Conservation (phyloP, 225 moss, liverwort and hornwort genomes). For the Bryum argenteum region DNA sequence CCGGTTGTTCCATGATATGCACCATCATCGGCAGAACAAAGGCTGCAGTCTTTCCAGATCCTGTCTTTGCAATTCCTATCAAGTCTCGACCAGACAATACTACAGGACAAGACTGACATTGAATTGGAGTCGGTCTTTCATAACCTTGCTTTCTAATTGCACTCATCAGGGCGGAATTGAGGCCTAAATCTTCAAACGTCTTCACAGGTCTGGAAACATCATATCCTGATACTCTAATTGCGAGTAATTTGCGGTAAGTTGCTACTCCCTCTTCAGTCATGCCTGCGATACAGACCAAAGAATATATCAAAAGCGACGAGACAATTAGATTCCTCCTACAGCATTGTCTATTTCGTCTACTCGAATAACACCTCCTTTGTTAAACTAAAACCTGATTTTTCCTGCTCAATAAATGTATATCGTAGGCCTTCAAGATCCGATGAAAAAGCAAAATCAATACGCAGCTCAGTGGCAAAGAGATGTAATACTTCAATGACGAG, state of each 20-base stretch:
- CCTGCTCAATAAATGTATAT: background rate
- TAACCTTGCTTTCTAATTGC: conserved; percentile 92
- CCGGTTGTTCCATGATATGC: conserved; percentile 93
- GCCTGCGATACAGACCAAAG: conserved; percentile 40
- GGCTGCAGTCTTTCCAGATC: conserved; percentile 96
- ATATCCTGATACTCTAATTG: conserved; percentile 87
- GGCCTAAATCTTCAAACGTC: conserved; percentile 79
- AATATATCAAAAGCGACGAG: conserved; percentile 15
- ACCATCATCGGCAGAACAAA: conserved; percentile 95
- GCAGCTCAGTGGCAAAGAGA: conserved; percentile 2
- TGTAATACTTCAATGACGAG: conserved; percentile 1
- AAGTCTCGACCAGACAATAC: conserved; percentile 88
- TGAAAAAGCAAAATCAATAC: background rate
- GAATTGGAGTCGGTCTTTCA: conserved; percentile 87
- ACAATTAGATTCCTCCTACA: conserved; percentile 7
- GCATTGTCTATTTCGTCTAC: background rate
- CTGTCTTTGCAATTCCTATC: conserved; percentile 98
- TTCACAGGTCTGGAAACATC: conserved; percentile 77
- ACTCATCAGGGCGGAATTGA: conserved; percentile 67
- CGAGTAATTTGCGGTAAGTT: conserved; percentile 65
- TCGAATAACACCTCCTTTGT: conserved; percentile 2
- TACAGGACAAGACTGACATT: conserved; percentile 84
- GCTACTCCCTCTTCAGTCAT: conserved; percentile 87
- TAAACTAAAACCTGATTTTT: background rate
- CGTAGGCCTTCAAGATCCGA: conserved; percentile 5